Evolutionary conservation across 495 filamentous ascomycete species (phyloP).

Genomic region (Aspergillus asperescens): DNA sequence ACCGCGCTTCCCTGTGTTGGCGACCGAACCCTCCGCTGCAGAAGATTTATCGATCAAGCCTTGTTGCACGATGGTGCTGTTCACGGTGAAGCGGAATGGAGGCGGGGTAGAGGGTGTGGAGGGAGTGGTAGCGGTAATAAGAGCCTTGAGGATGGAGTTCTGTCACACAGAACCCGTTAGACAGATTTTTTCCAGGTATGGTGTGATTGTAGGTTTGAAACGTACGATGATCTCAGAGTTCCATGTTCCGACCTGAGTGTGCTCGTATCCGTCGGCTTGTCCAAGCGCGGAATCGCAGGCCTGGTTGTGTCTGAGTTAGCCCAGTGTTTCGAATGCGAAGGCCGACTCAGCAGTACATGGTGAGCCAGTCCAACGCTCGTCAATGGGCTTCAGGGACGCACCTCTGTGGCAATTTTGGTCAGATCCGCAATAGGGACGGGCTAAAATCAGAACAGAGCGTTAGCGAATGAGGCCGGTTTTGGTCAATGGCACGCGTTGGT

Average conservation of each 20-base stretch:
- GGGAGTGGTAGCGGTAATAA: constrained; percentile 77
- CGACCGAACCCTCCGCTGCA: constrained; percentile 32
- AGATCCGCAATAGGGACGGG: constrained; percentile 72
- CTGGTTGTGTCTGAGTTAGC: constrained; percentile 37
- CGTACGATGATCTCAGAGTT: constrained; percentile 87
- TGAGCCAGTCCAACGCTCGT: neutral
- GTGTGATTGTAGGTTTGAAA: constrained; percentile 4
- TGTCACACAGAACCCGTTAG: constrained; percentile 26
- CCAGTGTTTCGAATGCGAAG: neutral
- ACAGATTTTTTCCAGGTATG: neutral
- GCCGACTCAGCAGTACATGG: neutral
- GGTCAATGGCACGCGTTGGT: constrained; percentile 8
- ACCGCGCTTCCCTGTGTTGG: constrained; percentile 71
- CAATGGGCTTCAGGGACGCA: constrained; percentile 38
- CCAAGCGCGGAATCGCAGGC: constrained; percentile 77
- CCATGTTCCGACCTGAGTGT: constrained; percentile 73
- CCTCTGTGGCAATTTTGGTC: constrained; percentile 76
- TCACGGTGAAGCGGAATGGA: constrained; percentile 84
- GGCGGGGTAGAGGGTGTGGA: constrained; percentile 40
- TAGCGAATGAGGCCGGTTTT: constrained; percentile 7
- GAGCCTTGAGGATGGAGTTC: constrained; percentile 78
- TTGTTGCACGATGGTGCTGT: constrained; percentile 97
- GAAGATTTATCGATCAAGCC: constrained; percentile 41
- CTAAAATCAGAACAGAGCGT: constrained; percentile 38
- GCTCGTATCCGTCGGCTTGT: constrained; percentile 70